Percentiles rank a stretch among this genome's conserved stretches.
These are phyloP conservation scores for Debaryomyces tyrocola DNA, from an alignment of 805 yeast genomes.

Conservation along the genomic window DNA sequence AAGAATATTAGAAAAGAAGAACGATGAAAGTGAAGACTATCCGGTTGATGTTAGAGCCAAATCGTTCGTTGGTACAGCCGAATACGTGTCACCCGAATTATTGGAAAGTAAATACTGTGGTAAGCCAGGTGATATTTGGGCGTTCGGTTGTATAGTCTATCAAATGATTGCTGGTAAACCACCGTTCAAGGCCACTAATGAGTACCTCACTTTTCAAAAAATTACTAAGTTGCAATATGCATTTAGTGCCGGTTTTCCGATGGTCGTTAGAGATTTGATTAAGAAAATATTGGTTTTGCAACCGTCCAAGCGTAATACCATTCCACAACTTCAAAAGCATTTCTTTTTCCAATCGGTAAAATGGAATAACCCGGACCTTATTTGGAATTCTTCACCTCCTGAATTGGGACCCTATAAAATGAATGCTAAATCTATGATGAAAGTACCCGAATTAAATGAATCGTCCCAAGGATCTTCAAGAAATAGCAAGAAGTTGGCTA, in stretches of 20 bases:
- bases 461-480: slow-evolving; percentile 11
- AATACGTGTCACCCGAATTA: slow-evolving; percentile 79
- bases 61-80: slow-evolving; percentile 86
- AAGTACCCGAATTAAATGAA: slow-evolving; percentile 48
- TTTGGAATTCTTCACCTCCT: slow-evolving; percentile 74
- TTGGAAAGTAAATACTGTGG: slow-evolving; percentile 70
- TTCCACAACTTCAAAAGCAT: slow-evolving; percentile 60
- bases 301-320: slow-evolving; percentile 63
- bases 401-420: slow-evolving; percentile 70
- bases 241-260: slow-evolving; percentile 64
- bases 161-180: slow-evolving; percentile 70
- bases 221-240: slow-evolving; percentile 79
- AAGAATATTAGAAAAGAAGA: slow-evolving; percentile 57
- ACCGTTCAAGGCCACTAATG: slow-evolving; percentile 82
- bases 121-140: slow-evolving; percentile 62
- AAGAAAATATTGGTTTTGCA: slow-evolving; percentile 65
- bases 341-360: slow-evolving; percentile 68
- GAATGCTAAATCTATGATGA: slow-evolving; percentile 77
- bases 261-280: slow-evolving; percentile 62
- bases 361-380: slow-evolving; percentile 61
- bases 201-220: slow-evolving; percentile 78
- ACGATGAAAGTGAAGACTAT: slow-evolving; percentile 48
- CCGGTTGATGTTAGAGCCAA: slow-evolving; percentile 70
- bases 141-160: slow-evolving; percentile 58
- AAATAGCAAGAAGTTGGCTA: slow-evolving; percentile 5